Evolutionary conservation across 495 filamentous ascomycete genomes (phyloP).

Genomic region (Zalerion maritima): DNA sequence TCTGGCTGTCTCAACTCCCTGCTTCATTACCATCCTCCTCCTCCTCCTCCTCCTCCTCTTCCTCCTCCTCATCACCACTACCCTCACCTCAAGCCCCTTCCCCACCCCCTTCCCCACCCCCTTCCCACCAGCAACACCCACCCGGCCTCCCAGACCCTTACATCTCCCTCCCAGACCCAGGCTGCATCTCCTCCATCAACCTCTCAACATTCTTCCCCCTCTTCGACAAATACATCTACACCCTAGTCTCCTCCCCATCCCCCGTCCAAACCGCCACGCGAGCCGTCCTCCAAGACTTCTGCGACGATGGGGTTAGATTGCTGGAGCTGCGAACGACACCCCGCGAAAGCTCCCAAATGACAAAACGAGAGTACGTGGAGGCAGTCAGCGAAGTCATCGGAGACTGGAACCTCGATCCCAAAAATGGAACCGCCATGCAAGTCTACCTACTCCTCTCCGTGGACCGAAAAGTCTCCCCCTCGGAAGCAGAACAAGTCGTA

Average conservation of each 20-base stretch:
- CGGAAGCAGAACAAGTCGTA: constrained; percentile 45
- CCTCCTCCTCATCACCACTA: constrained; percentile 36
- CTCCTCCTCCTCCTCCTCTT: constrained; percentile 45
- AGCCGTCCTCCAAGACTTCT: constrained; percentile 57
- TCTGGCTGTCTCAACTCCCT: constrained; percentile 43
- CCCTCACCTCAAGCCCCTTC: constrained; percentile 30
- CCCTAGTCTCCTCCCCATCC: constrained; percentile 43
- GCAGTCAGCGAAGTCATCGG: constrained; percentile 46
- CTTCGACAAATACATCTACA: constrained; percentile 67
- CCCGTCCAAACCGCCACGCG: constrained; percentile 48
- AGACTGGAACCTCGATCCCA: constrained; percentile 23
- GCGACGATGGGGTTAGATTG: constrained; percentile 58
- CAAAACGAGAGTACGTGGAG: constrained; percentile 48
- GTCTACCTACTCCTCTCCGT: constrained; percentile 60
- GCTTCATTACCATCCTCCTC: constrained; percentile 51
- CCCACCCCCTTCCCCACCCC: constrained; percentile 49
- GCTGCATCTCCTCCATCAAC: no score
- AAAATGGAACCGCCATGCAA: constrained; percentile 23
- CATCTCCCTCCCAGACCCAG: constrained; percentile 4
- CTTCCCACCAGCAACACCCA: constrained; percentile 48
- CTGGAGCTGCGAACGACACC: constrained; percentile 75
- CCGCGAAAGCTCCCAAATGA: constrained; percentile 36
- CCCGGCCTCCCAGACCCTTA: constrained; percentile 29
- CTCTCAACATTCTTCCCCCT: constrained; percentile 53
- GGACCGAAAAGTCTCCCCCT: constrained; percentile 46